Percentiles rank a stretch among this genome's conserved stretches.
phyloP scores from a whole-genome alignment of 352 stramenopile species.

The Phytophthora tubulina region DNA sequence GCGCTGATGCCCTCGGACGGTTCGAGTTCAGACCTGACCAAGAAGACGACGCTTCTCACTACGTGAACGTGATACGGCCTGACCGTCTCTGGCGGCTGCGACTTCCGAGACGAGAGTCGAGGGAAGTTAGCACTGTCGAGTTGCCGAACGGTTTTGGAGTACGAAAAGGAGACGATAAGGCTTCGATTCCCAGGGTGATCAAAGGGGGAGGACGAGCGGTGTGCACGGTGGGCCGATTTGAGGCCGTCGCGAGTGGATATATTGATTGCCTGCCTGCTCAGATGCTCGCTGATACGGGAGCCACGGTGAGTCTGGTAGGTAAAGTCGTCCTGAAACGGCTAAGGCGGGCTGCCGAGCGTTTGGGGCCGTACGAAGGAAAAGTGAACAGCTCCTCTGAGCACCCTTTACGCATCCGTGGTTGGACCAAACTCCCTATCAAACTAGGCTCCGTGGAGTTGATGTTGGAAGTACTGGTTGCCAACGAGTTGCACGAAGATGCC shows the following conservation, averaged over 20 bases:
- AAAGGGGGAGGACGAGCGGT: neutral
- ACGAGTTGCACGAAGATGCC: constrained; percentile 6
- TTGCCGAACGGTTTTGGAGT: neutral
- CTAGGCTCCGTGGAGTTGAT: neutral
- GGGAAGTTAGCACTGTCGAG: neutral
- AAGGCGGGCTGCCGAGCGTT: neutral
- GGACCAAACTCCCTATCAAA: neutral
- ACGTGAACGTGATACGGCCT: neutral
- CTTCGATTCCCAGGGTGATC: neutral
- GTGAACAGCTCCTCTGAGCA: constrained; percentile 9
- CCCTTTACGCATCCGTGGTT: neutral
- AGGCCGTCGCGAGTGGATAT: neutral
- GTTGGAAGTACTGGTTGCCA: neutral
- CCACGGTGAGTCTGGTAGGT: constrained; percentile 7
- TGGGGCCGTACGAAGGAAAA: neutral
- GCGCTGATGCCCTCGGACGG: neutral
- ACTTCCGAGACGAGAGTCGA: no score
- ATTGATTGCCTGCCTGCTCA: neutral
- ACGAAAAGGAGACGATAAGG: neutral
- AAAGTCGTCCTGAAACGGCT: neutral
- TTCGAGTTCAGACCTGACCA: neutral
- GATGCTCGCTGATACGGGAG: neutral
- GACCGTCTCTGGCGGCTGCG: no score
- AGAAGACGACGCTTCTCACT: neutral
- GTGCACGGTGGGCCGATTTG: neutral